Conservation (phyloP, 2,329 filamentous ascomycete species). For the Phaeosphaeria sp. region DNA sequence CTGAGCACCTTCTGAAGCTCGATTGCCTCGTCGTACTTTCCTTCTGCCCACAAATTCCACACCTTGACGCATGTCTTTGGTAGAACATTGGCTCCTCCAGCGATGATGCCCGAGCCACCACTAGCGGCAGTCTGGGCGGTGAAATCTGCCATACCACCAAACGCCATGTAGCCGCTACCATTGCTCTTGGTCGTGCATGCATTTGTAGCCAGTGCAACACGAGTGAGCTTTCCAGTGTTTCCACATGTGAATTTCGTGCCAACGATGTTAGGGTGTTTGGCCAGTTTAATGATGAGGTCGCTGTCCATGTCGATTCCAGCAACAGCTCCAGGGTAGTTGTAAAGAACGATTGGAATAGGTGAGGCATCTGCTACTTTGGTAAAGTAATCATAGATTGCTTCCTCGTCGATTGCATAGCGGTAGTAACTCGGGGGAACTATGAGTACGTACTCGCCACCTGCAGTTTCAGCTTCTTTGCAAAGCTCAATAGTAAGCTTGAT, state of each 20-base stretch:
- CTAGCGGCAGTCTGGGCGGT: conserved; percentile 80
- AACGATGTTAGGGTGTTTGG: conserved; percentile 80
- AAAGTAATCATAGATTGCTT: conserved; percentile 76
- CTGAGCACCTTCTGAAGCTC: conserved; percentile 78
- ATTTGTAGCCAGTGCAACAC: conserved; percentile 74
- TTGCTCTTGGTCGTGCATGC: conserved; percentile 68
- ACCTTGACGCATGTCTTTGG: conserved; percentile 81
- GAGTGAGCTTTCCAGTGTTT: conserved; percentile 86
- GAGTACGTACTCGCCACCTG: conserved; percentile 80
- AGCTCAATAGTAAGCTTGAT: conserved; percentile 81
- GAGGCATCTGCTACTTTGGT: conserved; percentile 75
- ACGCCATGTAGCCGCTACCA: conserved; percentile 73
- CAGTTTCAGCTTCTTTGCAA: conserved; percentile 68
- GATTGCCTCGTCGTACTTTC: conserved; percentile 76
- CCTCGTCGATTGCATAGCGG: conserved; percentile 76
- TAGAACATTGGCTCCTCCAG: conserved; percentile 83
- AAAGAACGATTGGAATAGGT: conserved; percentile 79
- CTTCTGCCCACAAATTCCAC: conserved; percentile 76
- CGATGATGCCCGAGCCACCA: conserved; percentile 84
- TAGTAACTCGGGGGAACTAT: conserved; percentile 86
- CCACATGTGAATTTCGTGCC: conserved; percentile 93
- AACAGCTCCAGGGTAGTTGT: conserved; percentile 91
- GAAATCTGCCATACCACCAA: conserved; percentile 88
- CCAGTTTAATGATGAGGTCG: conserved; percentile 81
- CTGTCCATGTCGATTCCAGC: conserved; percentile 89